Percentiles rank a stretch among this genome's conserved stretches.
These are phyloP conservation scores for Sinapis alba DNA, from an alignment of 441 rosid species.

Conservation along the genomic window DNA sequence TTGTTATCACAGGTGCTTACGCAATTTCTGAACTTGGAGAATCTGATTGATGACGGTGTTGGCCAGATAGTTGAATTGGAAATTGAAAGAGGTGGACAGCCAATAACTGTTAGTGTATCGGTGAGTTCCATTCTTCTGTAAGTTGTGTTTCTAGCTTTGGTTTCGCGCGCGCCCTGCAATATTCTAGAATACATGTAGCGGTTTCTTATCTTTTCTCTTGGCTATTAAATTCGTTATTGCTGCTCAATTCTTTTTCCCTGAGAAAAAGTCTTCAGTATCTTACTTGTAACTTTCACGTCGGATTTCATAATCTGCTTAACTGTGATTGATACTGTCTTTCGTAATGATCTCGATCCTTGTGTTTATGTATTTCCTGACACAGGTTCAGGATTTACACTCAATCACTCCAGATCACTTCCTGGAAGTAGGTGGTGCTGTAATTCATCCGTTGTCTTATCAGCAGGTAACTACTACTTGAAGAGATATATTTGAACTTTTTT, in stretches of 20 bases:
- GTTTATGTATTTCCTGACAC: conserved; percentile 32
- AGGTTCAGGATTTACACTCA: conserved; percentile 96
- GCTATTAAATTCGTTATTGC: conserved; percentile 4
- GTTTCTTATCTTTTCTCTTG: conserved; percentile 9
- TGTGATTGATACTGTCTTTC: conserved; percentile 15
- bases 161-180: neutral
- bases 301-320: conserved; percentile 19
- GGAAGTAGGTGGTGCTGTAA: conserved; percentile 95
- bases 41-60: conserved; percentile 82
- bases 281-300: neutral
- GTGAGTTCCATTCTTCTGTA: conserved; percentile 53
- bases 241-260: neutral
- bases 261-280: neutral
- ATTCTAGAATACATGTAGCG: conserved; percentile 12
- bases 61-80: conserved; percentile 63
- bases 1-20: conserved; percentile 75
- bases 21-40: conserved; percentile 83
- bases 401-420: conserved; percentile 89
- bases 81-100: conserved; percentile 88
- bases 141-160: neutral
- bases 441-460: conserved; percentile 95
- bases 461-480: conserved; percentile 56
- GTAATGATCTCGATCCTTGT: conserved; percentile 12
- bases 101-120: conserved; percentile 60
- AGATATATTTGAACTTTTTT: neutral